Evolutionary conservation across 768 basidiomycete genomes (phyloP), one percentile per base, ranked within the genome.

Genomic region (Tulasnella sp.): DNA sequence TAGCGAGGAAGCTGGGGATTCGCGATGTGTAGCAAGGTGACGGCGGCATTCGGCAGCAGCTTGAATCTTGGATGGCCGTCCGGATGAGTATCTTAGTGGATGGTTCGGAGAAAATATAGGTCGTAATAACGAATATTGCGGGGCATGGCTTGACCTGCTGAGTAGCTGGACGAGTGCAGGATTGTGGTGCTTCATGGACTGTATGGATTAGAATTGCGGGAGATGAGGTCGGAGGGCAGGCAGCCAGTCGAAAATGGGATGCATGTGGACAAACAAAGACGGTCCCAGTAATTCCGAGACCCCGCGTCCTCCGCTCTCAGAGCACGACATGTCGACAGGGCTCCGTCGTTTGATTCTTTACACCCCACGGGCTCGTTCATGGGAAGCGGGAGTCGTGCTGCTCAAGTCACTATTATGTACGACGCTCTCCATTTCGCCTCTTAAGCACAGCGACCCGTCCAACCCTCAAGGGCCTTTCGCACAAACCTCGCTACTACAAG

Each of bases 1-100:
- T 18, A 89, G 82, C 42, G 89, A 86, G 35, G 90, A 87, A 61
- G 86, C 44, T 57, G 80, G 84, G 80, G 85, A 75, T 78, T 87
- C 86, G 35, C 84, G 86, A 70, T 87, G 86, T 0, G 87, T 89
- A 40, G 89, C 86, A 81, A 90, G 90, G 79, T 81, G 84, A 69
- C 79, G 32, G 39, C 48, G 46, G 57, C 18, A 76, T 76, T 76
- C 75, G 48, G 48, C 26, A 20, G 48, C 15, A 20, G 75, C n/a
- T 67, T 20, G 29, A 42, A n/a, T 29, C 57, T 40, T 61, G 18
- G 42, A 75, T 29, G 37, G 74, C 32, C n/a, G 57, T 67, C 69
- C 42, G 75, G 37, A 39, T 32, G 75, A 69, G 35, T 18, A 35
- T 67, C 18, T 32, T 35, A 46, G 75, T 76, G 46, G 46, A 61